Evolutionary conservation across 106 monocot species (phyloP).

Genomic region (Allium fistulosum): DNA sequence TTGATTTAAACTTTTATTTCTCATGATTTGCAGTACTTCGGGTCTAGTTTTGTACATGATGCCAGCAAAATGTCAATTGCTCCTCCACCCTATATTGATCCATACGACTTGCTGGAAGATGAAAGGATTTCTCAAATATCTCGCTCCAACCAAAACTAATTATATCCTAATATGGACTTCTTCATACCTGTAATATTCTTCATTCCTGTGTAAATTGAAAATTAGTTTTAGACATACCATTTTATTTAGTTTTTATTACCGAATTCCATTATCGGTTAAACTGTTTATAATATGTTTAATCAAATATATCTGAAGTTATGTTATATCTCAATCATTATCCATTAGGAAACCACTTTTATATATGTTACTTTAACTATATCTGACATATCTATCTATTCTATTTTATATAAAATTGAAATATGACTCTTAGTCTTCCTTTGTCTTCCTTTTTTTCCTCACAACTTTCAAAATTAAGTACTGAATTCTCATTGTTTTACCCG

Average conservation of each 20-base stretch:
- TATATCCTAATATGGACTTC: background rate
- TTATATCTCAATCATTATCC: background rate
- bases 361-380: too few relatives aligned
- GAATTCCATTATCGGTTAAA: too few relatives aligned
- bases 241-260: too few relatives aligned
- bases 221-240: conserved; percentile 2
- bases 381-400: too few relatives aligned
- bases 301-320: too few relatives aligned
- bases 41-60: conserved; percentile 81
- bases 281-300: too few relatives aligned
- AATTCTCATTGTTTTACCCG: too few relatives aligned
- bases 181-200: conserved; percentile 24
- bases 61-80: conserved; percentile 45
- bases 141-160: conserved; percentile 21
- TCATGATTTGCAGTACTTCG: conserved; percentile 57
- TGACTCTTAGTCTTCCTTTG: too few relatives aligned
- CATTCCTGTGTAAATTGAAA: conserved; percentile 2
- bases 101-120: conserved; percentile 68
- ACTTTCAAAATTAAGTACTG: too few relatives aligned
- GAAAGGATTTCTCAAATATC: conserved; percentile 49
- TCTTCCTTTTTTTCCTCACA: too few relatives aligned
- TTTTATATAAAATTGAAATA: too few relatives aligned
- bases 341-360: too few relatives aligned
- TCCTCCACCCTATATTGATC: conserved; percentile 69
- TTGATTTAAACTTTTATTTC: background rate